Evolutionary conservation across 352 stramenopile species (phyloP), one percentile per base, ranked within the genome.

Genomic region (Salisapilia sapeloensis): DNA sequence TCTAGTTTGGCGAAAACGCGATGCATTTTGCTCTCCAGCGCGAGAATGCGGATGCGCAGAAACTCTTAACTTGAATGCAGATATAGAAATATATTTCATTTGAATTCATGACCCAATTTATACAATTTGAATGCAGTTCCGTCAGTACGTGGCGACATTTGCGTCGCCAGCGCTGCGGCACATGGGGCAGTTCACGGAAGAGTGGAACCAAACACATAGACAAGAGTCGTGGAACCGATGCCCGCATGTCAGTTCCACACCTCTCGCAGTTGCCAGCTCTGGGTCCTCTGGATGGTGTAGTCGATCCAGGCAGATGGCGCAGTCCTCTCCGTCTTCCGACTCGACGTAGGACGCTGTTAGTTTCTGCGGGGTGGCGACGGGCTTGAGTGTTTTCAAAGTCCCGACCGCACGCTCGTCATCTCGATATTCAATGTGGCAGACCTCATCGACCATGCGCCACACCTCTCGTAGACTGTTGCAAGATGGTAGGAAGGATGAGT

Each of bases 221-320:
- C 69, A 84, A 14, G 62, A 60, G 38, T 84, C 69, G 33, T 84
- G 69, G 50, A 81, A 84, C n/a, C 44, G 46, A 36, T 84, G 69
- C 30, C 69, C 69, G 34, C 69, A 84, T 10, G 42, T 28, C 5
- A 84, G 42, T 26, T 54, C 51, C 19, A 75, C 51, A n/a, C 27
- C 50, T 15, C 33, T 28, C 3, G 35, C 8, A 17, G 40, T 28
- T 38, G 40, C 15, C 2, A 15, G 9, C 15, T 14, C 17, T 16
- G 3, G 10, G 13, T 48, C 8, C 32, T 20, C 8, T 30, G 24
- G 11, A 7, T 10, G 19, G 22, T 24, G 19, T 9, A 66, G 48
- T 6, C 23, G 50, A 23, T 40, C 37, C n/a, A 84, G 46, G 27
- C 69, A 84, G 30, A 84, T 75, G 20, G 49, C 60, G 38, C 69